Conservation (phyloP, 2,329 filamentous ascomycete species). For the Nannizziopsis barbatae region DNA sequence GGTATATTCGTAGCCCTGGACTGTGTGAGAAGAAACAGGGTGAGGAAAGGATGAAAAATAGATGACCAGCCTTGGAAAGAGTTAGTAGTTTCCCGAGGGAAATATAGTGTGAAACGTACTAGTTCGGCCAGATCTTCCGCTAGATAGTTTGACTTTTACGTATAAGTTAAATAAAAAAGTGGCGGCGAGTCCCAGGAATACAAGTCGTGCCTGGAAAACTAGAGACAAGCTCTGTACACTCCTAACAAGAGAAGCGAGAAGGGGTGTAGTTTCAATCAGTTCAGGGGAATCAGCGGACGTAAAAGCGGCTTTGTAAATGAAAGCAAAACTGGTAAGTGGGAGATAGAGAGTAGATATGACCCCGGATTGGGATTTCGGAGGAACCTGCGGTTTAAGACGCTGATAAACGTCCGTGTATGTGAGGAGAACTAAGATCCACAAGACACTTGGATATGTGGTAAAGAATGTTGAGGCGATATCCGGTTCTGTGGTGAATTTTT, state of each 20-base stretch:
- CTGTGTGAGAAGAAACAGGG: conserved; percentile 74
- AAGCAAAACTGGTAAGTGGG: conserved; percentile 41
- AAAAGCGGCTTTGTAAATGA: conserved; percentile 83
- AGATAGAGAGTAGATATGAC: conserved; percentile 11
- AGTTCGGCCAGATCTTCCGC: neutral
- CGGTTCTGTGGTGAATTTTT: conserved; percentile 84
- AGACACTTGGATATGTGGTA: conserved; percentile 48
- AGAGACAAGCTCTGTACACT: conserved; percentile 35
- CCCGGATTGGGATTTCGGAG: neutral
- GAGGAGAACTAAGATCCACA: conserved; percentile 63
- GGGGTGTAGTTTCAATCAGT: conserved; percentile 42
- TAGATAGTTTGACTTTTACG: conserved; percentile 10
- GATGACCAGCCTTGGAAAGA: conserved; percentile 16
- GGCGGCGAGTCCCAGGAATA: conserved; percentile 38
- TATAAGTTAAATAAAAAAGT: conserved; percentile 23
- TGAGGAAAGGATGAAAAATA: conserved; percentile 56
- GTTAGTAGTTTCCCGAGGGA: neutral
- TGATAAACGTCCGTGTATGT: conserved; percentile 55
- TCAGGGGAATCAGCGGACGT: conserved; percentile 82
- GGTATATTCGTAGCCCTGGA: conserved; percentile 76
- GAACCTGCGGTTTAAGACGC: conserved; percentile 25
- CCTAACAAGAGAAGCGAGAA: conserved; percentile 27
- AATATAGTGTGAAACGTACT: neutral
- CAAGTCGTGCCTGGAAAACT: conserved; percentile 41
- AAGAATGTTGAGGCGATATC: conserved; percentile 71